Base-by-base conservation (phyloP, 495 filamentous ascomycete genomes). In the Daldinia vernicosa region DNA sequence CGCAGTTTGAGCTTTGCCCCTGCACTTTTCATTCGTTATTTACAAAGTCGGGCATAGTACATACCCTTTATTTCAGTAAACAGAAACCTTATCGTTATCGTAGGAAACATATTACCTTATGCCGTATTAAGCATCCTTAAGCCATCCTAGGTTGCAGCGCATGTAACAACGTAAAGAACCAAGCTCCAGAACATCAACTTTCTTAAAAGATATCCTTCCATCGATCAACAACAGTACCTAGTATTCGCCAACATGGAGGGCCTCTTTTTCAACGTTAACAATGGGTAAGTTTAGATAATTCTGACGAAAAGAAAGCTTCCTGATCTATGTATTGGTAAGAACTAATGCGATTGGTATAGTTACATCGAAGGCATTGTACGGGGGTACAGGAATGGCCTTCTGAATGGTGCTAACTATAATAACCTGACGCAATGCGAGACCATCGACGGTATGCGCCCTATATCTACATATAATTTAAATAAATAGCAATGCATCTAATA, bases 391-490 rank as follows among this genome's bases (percentile, higher is more conserved):
- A 98, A 99, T 81, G 88, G 88, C 74, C 91, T 99, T 69, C 87
- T 99, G 74, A 98, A 90, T 62, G 81, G 90, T 81, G 88, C 92
- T 80, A 95, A 95, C 85, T 99, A 99, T 84, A 88, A 84, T 80
- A 98, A 98, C 85, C 84, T 99, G 80, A 95, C 89, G 68, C 95
- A 99, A 89, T 99, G 95, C 89, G 95, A 99, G 82, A 97, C 90
- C 54, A 95, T 99, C 72, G 95, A 99, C 83, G 95, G 95, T 95
- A 84, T 70, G 86, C 30, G 27, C 66, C 32, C 37, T 45, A 6
- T 39, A 63, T 30, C 27, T 56, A 11, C 40, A 24, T n/a, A 35
- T 35, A 35, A 27, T 2, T 27, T 51, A 15, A 32, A 39, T 26
- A 27, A 12, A 11, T 35, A 67, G 50, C 0, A 14, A 63, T 8